Evolutionary conservation across 768 basidiomycete genomes (phyloP), one percentile per base, ranked within the genome.

Genomic region (Rhodosporidiobolus odoratus): DNA sequence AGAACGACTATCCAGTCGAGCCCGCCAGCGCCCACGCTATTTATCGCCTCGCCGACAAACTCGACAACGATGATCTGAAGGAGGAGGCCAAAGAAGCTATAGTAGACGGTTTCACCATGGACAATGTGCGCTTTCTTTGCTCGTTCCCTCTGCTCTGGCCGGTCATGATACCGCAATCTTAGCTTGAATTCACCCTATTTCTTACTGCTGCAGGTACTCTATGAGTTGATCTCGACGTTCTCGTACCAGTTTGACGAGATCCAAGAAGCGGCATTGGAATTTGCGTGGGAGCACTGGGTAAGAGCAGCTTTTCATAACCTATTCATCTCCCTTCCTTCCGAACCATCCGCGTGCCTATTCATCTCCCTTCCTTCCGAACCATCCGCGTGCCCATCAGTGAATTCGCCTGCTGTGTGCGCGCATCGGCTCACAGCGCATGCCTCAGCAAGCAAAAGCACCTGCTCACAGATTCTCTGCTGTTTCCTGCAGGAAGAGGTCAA

Each of bases 181-280:
- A 12, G 43, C 43, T 45, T 23, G 43, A 45, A 12, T 45, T 45
- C 23, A 23, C 43, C 13, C 43, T 45, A 27, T 30, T n/a, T 48
- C 32, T 30, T 8, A 27, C 27, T 6, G 13, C 6, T 53, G 3
- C 45, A 66, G 58, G 25, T 59, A 15, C 58, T 66, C 23, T 66
- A 66, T 25, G 65, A 66, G 58, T 58, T 66, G 38, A 15, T 59
- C 16, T 66, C 58, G 19, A 53, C 58, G 9, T 53, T 60, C 65
- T 23, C 47, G 2, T 52, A 53, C 50, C 47, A 60, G 7, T 27
- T 41, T 32, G 23, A 37, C 30, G 65, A 66, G 57, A 59, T 66
- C 4, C 65, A 59, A 25, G 9, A 37, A 4, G 17, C 34, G 4
- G 34, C 35, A 10, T 7, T 40, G 8, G 34, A 38, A 27, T n/a